phyloP scores from a whole-genome alignment of 1,139 yeast genomes.

The Taphrina pruni region DNA sequence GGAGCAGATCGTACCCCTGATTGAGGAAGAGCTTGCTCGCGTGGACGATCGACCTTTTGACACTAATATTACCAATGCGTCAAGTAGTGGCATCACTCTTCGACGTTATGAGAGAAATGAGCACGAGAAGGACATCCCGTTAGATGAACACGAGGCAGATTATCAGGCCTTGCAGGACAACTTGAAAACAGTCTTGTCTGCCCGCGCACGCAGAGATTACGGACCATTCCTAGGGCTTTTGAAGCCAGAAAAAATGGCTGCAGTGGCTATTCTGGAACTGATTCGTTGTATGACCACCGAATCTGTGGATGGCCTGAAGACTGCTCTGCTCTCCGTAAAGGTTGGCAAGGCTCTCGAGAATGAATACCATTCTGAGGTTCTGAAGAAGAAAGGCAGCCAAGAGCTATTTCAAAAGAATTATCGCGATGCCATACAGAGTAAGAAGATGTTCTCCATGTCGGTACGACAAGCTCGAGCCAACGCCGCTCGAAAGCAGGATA shows the following conservation, averaged over 20 bases:
- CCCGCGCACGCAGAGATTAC: constrained; percentile 64
- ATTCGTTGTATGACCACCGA: constrained; percentile 76
- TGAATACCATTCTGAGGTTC: constrained; percentile 65
- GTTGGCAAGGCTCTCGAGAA: constrained; percentile 86
- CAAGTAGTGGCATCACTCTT: constrained; percentile 42
- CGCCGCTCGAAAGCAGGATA: constrained; percentile 22
- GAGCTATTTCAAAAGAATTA: constrained; percentile 48
- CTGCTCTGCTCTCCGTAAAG: constrained; percentile 78
- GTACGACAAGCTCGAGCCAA: constrained; percentile 50
- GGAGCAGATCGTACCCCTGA: constrained; percentile 68
- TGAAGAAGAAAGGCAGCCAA: constrained; percentile 59
- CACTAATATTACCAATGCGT: not conserved
- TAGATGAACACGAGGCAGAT: constrained; percentile 33
- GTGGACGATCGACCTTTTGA: constrained; percentile 44
- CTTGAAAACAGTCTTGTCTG: constrained; percentile 16
- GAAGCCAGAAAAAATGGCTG: constrained; percentile 79
- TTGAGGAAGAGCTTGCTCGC: constrained; percentile 66
- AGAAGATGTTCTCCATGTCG: constrained; percentile 51
- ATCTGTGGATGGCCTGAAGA: constrained; percentile 85
- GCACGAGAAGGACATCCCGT: constrained; percentile 5
- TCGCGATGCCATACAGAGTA: constrained; percentile 49
- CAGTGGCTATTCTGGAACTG: constrained; percentile 81
- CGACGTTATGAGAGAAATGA: constrained; percentile 7
- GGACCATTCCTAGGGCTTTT: constrained; percentile 80
- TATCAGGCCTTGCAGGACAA: constrained; percentile 20